Base-by-base conservation (phyloP, 2,329 filamentous ascomycete species). In the Moelleriella libera region DNA sequence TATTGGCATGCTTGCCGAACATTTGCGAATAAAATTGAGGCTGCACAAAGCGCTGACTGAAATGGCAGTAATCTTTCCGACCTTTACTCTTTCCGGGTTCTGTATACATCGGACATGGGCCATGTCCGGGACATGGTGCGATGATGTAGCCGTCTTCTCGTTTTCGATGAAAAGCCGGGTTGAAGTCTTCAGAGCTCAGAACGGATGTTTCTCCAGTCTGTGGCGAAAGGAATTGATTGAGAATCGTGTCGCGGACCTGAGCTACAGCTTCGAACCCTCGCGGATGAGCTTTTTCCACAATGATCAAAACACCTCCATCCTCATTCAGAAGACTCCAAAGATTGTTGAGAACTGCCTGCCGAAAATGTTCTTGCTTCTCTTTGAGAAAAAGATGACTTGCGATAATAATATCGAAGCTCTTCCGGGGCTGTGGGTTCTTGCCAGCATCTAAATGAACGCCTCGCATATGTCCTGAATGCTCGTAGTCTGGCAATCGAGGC, bases 221-320 rank as follows among this genome's bases (percentile, higher is more conserved):
- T 12, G 56, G 68, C 10, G 80, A 67, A 48, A 95, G 83, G 60
- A 86, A 82, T 43, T 83, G 79, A 51, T 85, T 77, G 1, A 97
- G 71, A 1, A 98, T 69, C 50, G 85, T 79, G 41, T 88, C 76
- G 45, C 92, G 81, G 5, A 89, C 88, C 44, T 84, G 85, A 9
- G 88, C 90, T 41, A 98, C 79, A 11, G 87, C 85, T 62, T 97
- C 92, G 54, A 98, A 98, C 0, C 92, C 92, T 42, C 87, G 80
- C 10, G 88, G 86, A 10, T 94, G 78, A 0, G 88, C 92, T 63
- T 96, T 97, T 62, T 98, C 92, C 28, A 96, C 68, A 3, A 97
- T 66, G 45, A 97, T 78, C 5, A 98, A 72, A 11, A 98, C 76
- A 37, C 92, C 92, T 1, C 90, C 90, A 14, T 89, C 75, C 1